phyloP scores from a whole-genome alignment of 2,329 filamentous ascomycete genomes.

The Ceratocystis variospora region DNA sequence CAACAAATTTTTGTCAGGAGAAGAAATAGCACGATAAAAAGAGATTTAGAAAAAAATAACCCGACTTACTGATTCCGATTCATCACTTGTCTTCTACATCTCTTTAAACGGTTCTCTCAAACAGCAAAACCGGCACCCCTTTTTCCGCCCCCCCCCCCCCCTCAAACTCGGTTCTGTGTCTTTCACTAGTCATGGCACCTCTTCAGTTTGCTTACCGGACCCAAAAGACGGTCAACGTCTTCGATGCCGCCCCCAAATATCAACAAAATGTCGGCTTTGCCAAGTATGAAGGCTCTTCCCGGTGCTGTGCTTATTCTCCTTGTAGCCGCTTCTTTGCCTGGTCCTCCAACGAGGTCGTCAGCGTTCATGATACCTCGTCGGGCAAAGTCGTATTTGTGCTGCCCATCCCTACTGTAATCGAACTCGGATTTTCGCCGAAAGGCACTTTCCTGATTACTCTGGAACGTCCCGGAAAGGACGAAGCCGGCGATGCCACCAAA shows the following conservation, averaged over 20 bases:
- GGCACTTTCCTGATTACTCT: slow-evolving; percentile 93
- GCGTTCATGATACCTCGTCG: slow-evolving; percentile 65
- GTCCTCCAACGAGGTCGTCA: slow-evolving; percentile 77
- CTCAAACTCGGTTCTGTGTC: slow-evolving; percentile 45
- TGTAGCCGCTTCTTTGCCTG: slow-evolving; percentile 90
- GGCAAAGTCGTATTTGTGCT: slow-evolving; percentile 64
- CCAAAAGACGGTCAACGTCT: slow-evolving; percentile 86
- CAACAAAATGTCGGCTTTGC: slow-evolving; percentile 67
- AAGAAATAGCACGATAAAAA: not conserved
- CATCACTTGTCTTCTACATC: not conserved
- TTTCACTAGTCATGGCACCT: slow-evolving; percentile 90
- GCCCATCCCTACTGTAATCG: slow-evolving; percentile 72
- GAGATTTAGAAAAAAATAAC: slow-evolving; percentile 7
- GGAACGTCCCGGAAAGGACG: slow-evolving; percentile 88
- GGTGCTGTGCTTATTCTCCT: slow-evolving; percentile 89
- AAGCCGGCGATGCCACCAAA: slow-evolving; percentile 31
- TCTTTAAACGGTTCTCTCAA: not conserved
- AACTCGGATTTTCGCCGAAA: slow-evolving; percentile 83
- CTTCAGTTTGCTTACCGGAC: slow-evolving; percentile 96
- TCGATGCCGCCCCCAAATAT: slow-evolving; percentile 84
- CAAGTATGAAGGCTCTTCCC: slow-evolving; percentile 83
- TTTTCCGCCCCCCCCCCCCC: not conserved
- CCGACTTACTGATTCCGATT: slow-evolving; percentile 2
- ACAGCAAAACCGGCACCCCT: not conserved
- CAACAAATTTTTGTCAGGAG: not conserved